Percentiles rank a stretch among this genome's conserved stretches.
Evolutionary conservation across 179 eudicot species (phyloP).

Genomic region (Beta corolliflora): DNA sequence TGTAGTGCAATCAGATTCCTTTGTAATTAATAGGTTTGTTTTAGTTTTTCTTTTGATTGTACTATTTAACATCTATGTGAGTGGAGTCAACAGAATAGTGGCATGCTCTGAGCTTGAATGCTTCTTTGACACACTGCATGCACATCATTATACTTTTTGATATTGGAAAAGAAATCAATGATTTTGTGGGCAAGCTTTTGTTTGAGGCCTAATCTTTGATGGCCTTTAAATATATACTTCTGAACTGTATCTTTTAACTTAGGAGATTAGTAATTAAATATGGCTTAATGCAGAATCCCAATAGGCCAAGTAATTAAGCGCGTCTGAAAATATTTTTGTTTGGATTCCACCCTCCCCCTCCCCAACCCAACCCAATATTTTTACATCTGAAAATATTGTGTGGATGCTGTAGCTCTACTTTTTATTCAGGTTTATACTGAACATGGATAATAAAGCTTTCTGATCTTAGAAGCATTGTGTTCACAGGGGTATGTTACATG

Average conservation of each 20-base stretch:
- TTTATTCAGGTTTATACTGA: neutral
- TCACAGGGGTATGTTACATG: neutral
- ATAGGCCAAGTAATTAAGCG: neutral
- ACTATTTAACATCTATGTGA: conserved; percentile 30
- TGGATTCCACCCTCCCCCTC: neutral
- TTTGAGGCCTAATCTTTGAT: conserved; percentile 2
- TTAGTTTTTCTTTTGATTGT: conserved; percentile 19
- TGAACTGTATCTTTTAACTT: neutral
- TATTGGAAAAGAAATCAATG: neutral
- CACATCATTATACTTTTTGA: conserved; percentile 17
- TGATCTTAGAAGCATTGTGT: neutral
- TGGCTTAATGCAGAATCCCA: too few relatives aligned
- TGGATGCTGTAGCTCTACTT: neutral
- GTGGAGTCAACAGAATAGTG: conserved; percentile 22
- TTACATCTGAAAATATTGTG: too few relatives aligned
- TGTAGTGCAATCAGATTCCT: conserved; percentile 16
- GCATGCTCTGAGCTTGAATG: conserved; percentile 17
- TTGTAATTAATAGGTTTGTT: conserved; percentile 39
- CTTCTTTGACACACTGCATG: conserved; percentile 13
- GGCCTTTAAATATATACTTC: neutral
- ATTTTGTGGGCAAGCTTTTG: neutral
- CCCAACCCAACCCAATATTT: neutral
- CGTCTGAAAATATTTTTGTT: neutral
- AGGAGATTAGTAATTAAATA: neutral
- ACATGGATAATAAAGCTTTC: neutral